Conservation (phyloP, 1,284 basidiomycete genomes). For the Kwoniella shivajii region DNA sequence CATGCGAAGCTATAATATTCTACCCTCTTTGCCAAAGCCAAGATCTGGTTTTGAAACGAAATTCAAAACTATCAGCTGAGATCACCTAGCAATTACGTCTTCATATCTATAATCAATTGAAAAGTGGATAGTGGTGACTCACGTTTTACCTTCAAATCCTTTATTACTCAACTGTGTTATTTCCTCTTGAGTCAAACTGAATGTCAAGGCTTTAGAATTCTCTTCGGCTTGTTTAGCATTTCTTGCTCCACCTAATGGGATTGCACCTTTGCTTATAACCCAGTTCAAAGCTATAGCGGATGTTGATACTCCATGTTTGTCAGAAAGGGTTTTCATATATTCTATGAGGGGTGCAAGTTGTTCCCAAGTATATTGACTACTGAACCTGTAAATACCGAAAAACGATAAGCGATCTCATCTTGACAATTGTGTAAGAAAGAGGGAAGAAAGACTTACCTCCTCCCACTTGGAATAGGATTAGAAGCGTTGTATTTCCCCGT, state of each 20-base stretch:
- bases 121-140: no score
- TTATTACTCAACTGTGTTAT: conserved; percentile 21
- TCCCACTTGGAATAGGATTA: conserved; percentile 42
- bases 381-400: conserved; percentile 14
- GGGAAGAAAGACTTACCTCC: conserved; percentile 20
- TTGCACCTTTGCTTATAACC: conserved; percentile 52
- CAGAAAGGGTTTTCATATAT: conserved; percentile 38
- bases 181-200: conserved; percentile 29
- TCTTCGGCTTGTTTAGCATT: conserved; percentile 44
- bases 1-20: no score
- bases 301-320: conserved; percentile 40
- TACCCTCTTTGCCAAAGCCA: no score
- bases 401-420: background rate
- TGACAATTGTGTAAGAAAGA: background rate
- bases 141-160: conserved; percentile 36
- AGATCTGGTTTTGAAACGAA: no score
- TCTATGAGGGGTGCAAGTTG: conserved; percentile 46
- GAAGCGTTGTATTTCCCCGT: conserved; percentile 49
- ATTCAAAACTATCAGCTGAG: no score
- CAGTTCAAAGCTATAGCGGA: conserved; percentile 51
- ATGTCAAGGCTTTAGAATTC: conserved; percentile 37
- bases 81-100: no score
- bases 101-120: no score
- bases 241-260: conserved; percentile 52
- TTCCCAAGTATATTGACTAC: conserved; percentile 32